Evolutionary conservation across 441 rosid genomes (phyloP), one percentile per base, ranked within the genome.

Genomic region (Omphalea diandra): DNA sequence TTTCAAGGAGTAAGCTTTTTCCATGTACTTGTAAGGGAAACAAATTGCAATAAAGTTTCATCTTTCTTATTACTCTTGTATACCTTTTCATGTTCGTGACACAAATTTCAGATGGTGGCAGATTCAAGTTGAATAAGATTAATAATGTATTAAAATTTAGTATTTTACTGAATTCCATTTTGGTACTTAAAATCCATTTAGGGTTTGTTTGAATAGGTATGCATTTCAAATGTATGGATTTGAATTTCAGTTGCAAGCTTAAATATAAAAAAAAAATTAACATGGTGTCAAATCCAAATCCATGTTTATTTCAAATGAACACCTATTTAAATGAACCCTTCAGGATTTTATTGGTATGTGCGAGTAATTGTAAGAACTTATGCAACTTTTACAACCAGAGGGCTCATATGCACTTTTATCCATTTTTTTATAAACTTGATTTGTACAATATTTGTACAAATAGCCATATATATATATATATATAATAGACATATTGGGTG

Each of bases 1-100:
- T 77, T 88, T 84, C 69, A 82, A 77, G 35, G 89, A 89, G 98
- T 93, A 84, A 87, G 96, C 67, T 76, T 68, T 67, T 68, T 71
- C 50, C 35, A 58, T 64, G 54, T 43, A 20, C 14, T 62, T 32
- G 12, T 41, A 38, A 65, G 50, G 38, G 54, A 52, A 72, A 27
- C 41, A 15, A 26, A 18, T 26, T 69, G 17, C 15, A 20, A 50
- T n/a, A 33, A 29, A 38, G 26, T 27, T 24, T 43, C 26, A 27
- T 11, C 40, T 31, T 27, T 24, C 11, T 32, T 0, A 38, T 40
- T 1, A 55, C 24, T 53, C 53, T n/a, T 22, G n/a, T n/a, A 22
- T 20, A 5, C 24, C 17, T 53, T 46, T 26, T 24, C 24, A 35
- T 35, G 32, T 24, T 52, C 49, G 17, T 14, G 38, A 15, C 14